A percentile compares a stretch with the other conserved stretches of the same genome.
Conservation (phyloP, 805 yeast genomes). For the Candida argentea region DNA sequence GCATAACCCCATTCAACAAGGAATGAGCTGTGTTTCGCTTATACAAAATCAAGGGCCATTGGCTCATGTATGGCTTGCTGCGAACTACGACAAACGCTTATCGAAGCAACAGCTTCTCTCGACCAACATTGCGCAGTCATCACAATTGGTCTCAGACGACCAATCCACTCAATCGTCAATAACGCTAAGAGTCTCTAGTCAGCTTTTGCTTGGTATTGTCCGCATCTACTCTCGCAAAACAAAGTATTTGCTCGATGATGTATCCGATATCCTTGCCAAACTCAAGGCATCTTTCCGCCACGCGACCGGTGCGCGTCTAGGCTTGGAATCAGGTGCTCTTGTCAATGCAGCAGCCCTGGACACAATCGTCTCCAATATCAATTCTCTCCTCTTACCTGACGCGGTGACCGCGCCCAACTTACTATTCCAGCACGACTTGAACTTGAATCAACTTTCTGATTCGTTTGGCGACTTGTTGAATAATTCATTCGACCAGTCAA, state of each 20-base stretch:
- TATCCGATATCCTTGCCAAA: slow-evolving; percentile 61
- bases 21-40: no score
- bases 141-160: slow-evolving; percentile 35
- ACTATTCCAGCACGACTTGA: slow-evolving; percentile 51
- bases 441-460: slow-evolving; percentile 19
- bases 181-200: slow-evolving; percentile 77
- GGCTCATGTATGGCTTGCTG: slow-evolving; percentile 89
- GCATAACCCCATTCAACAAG: no score
- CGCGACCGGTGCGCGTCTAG: slow-evolving; percentile 23
- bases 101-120: slow-evolving; percentile 62
- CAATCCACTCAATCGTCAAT: slow-evolving; percentile 42
- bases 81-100: slow-evolving; percentile 72
- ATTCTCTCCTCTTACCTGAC: slow-evolving; percentile 57
- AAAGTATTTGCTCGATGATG: slow-evolving; percentile 73
- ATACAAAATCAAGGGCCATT: slow-evolving; percentile 69
- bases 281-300: slow-evolving; percentile 56
- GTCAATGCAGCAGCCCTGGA: slow-evolving; percentile 52
- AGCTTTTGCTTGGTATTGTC: slow-evolving; percentile 76
- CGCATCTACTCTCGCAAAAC: slow-evolving; percentile 81
- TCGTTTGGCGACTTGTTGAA: slow-evolving; percentile 20
- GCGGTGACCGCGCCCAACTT: slow-evolving; percentile 73
- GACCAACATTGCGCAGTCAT: slow-evolving; percentile 55
- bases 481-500: slow-evolving; percentile 41
- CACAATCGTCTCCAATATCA: slow-evolving; percentile 51
- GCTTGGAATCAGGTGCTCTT: slow-evolving; percentile 19